These are phyloP conservation scores for Macrophomina phaseolina DNA, from an alignment of 2,329 filamentous ascomycete genomes.

Conservation along the genomic window DNA sequence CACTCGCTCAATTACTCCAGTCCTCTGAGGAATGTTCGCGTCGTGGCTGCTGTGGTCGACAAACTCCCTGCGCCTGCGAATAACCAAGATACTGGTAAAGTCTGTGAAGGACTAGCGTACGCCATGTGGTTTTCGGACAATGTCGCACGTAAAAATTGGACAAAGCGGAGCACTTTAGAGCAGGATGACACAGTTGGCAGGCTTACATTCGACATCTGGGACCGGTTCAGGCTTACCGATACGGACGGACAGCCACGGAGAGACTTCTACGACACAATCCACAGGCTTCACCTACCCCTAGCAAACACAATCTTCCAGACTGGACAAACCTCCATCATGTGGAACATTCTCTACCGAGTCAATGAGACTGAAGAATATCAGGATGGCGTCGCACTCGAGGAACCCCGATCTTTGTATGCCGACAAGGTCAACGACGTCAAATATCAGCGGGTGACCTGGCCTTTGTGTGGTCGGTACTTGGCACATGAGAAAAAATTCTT, in stretches of 20 bases:
- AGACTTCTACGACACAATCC: conserved; percentile 50
- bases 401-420: background rate
- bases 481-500: background rate
- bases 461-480: background rate
- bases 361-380: background rate
- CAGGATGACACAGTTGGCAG: background rate
- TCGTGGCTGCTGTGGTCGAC: conserved; percentile 43
- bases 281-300: conserved; percentile 55
- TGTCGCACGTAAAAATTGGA: background rate
- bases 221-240: background rate
- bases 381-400: background rate
- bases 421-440: background rate
- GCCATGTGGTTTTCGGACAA: conserved; percentile 19
- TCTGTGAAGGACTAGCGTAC: conserved; percentile 44
- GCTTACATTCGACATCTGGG: background rate
- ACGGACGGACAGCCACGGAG: background rate
- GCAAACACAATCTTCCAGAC: conserved; percentile 81
- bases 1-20: background rate
- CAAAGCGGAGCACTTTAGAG: background rate
- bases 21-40: background rate
- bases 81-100: conserved; percentile 32
- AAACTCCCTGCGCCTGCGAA: conserved; percentile 38
- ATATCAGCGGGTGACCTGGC: conserved; percentile 3
- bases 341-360: conserved; percentile 34
- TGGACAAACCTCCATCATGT: conserved; percentile 52